Base-by-base conservation (phyloP, 768 basidiomycete species). In the Baorangia bicolor region DNA sequence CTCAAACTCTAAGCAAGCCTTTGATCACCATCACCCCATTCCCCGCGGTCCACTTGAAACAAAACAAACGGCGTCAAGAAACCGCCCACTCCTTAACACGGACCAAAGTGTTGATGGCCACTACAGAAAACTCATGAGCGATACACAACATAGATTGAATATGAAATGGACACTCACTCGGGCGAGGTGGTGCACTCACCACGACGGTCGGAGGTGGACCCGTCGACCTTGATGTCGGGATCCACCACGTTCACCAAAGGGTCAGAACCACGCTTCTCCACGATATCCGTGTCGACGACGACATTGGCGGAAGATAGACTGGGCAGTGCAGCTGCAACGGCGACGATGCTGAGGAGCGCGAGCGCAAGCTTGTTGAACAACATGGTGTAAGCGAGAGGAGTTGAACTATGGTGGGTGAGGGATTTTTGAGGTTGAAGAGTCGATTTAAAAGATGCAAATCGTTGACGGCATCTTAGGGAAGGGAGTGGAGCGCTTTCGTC, bases 321-420 rank as follows among this genome's bases (percentile, higher is more conserved):
- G 5, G 54, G 54, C 5, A 55, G 28, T 7, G 57, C 55, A 27
- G 35, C 13, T 10, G 16, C 51, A 27, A 59, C 43, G 6, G 43
- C 38, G 33, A 21, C 34, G 4, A 54, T 14, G 33, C 59, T 18
- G 2, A 60, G 48, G 20, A 60, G 38, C 11, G 28, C 23, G 6
- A 59, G 38, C 5, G 45, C 14, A 21, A 61, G 16, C 21, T 48
- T 55, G 46, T 55, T 61, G 37, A 61, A 35, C 21, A 61, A 34
- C 58, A 61, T 55, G 21, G 34, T 35, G 14, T 28, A 21, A 10
- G 14, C 13, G n/a, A 20, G 23, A 4, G 5, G 10, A n/a, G 18
- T n/a, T 16, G 7, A 27, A 4, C 3, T 11, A 12, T 1, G n/a
- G 13, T 33, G 11, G 21, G 16, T 21, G 21, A 21, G n/a, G 10